Conservation (phyloP, 352 stramenopile genomes). For the Globisporangium carolinianum region DNA sequence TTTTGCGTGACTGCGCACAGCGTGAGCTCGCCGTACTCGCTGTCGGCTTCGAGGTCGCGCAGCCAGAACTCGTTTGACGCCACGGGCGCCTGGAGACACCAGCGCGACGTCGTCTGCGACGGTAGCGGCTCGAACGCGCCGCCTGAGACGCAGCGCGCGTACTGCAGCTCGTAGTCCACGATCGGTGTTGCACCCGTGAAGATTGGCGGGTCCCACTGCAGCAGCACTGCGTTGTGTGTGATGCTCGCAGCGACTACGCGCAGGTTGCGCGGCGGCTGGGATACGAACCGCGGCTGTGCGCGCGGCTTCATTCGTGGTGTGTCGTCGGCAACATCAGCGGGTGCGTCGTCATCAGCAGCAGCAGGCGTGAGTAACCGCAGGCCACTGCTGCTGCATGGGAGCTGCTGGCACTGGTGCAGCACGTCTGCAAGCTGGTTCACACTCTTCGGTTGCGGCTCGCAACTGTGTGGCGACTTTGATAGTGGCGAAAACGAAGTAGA, state of each 20-base stretch:
- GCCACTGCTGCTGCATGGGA: background rate
- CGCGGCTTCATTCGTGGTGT: background rate
- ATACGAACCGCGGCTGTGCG: constrained; percentile 31
- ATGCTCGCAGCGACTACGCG: constrained; percentile 23
- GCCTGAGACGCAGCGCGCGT: constrained; percentile 14
- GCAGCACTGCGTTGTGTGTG: constrained; percentile 32
- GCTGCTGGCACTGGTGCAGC: constrained; percentile 3
- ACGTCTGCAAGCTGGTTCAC: constrained; percentile 22
- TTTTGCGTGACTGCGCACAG: constrained; percentile 48
- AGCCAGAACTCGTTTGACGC: constrained; percentile 38
- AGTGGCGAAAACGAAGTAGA: too few species aligned
- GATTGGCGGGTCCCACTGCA: constrained; percentile 60
- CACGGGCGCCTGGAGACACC: constrained; percentile 48
- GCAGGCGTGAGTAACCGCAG: background rate
- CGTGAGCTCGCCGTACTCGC: constrained; percentile 41
- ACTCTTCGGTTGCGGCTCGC: constrained; percentile 1
- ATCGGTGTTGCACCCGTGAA: constrained; percentile 63
- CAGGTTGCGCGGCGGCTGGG: constrained; percentile 58
- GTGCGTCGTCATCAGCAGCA: background rate
- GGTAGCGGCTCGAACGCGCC: constrained; percentile 15
- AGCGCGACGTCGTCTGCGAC: constrained; percentile 29
- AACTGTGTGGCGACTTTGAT: too few species aligned
- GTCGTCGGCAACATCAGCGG: background rate
- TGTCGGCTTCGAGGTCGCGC: constrained; percentile 25
- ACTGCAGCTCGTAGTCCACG: constrained; percentile 60